phyloP scores from a whole-genome alignment of 805 yeast species.

The Saccharomycopsis oosterbeekiorum region DNA sequence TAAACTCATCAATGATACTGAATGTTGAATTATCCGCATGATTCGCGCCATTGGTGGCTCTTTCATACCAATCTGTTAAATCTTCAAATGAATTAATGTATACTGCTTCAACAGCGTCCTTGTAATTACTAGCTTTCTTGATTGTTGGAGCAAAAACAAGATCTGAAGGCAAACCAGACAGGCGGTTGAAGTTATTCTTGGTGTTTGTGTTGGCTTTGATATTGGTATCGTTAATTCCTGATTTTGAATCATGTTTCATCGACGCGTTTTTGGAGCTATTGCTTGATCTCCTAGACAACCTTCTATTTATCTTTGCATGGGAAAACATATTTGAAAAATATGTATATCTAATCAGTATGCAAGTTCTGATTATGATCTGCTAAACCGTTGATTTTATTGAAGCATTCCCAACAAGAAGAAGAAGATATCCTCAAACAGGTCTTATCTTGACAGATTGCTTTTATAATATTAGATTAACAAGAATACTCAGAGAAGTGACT shows the following conservation, averaged over 20 bases:
- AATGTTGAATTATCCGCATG: neutral
- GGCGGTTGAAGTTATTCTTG: neutral
- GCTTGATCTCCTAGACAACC: constrained; percentile 11
- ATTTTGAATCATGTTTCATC: neutral
- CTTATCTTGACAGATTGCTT: neutral
- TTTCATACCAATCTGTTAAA: constrained; percentile 21
- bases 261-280: neutral
- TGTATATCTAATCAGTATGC: no score
- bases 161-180: neutral
- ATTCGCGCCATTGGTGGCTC: neutral
- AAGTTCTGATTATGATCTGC: no score
- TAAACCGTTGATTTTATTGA: neutral
- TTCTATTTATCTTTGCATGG: constrained; percentile 14
- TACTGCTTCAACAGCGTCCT: constrained; percentile 7
- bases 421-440: neutral
- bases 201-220: neutral
- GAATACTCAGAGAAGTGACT: neutral
- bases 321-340: constrained; percentile 10
- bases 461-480: neutral
- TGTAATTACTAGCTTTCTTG: neutral
- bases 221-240: neutral
- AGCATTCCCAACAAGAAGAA: neutral
- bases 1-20: constrained; percentile 6
- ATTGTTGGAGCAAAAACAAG: neutral
- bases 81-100: constrained; percentile 22